A percentile compares a stretch with the other conserved stretches of the same genome.
Conservation (phyloP, 2,329 filamentous ascomycete genomes). For the Calonectria crousiana region DNA sequence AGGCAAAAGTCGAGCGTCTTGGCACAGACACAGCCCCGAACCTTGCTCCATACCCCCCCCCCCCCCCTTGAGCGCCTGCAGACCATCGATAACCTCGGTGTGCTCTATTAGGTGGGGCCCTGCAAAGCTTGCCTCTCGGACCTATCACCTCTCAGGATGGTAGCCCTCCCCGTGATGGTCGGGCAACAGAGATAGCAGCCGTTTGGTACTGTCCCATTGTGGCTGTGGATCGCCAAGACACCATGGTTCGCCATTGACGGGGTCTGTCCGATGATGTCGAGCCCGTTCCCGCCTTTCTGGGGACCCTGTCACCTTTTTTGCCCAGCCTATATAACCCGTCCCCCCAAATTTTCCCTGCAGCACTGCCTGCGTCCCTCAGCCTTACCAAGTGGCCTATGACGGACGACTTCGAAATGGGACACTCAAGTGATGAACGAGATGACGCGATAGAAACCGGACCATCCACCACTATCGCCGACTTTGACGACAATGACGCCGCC, state of each 20-base stretch:
- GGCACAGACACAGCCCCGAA: constrained; percentile 41
- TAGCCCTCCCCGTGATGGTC: constrained; percentile 25
- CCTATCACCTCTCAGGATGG: constrained; percentile 37
- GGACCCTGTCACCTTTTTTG: constrained; percentile 20
- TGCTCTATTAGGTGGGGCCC: constrained; percentile 34
- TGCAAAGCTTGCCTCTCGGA: constrained; percentile 28
- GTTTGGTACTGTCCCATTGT: constrained; percentile 35
- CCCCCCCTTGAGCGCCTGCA: constrained; percentile 22
- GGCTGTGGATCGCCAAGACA: constrained; percentile 39
- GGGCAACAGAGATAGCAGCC: constrained; percentile 37
- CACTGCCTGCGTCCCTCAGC: constrained; percentile 28
- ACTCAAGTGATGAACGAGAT: constrained; percentile 39
- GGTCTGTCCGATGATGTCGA: constrained; percentile 34
- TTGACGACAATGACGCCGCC: constrained; percentile 41
- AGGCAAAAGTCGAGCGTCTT: constrained; percentile 23
- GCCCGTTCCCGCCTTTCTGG: constrained; percentile 14
- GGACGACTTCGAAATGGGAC: constrained; percentile 40
- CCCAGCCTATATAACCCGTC: constrained; percentile 39
- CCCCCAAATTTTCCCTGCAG: constrained; percentile 31
- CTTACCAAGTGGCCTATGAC: constrained; percentile 38
- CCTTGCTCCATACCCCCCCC: constrained; percentile 6
- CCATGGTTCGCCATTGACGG: constrained; percentile 37
- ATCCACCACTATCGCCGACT: constrained; percentile 28
- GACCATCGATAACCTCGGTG: constrained; percentile 28
- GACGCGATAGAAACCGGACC: constrained; percentile 43